phyloP scores from a whole-genome alignment of 768 basidiomycete genomes.

The Lyophyllum shimeji region DNA sequence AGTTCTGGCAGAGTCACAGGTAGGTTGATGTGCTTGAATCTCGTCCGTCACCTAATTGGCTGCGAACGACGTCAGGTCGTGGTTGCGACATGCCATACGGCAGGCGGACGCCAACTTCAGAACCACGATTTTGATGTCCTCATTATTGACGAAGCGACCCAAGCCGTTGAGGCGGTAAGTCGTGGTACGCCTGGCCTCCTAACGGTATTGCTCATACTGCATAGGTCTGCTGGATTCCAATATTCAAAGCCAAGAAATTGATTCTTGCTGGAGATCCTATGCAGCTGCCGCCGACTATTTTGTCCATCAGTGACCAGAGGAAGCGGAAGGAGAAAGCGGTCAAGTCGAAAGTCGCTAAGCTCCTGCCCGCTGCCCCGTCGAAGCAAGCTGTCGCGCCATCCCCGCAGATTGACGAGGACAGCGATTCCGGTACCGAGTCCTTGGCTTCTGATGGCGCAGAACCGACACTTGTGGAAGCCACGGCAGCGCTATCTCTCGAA shows the following conservation, averaged over 20 bases:
- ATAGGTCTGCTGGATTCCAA: conserved; percentile 93
- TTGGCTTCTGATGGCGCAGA: background rate
- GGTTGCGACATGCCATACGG: conserved; percentile 91
- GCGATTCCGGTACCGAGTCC: conserved; percentile 1
- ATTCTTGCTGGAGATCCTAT: conserved; percentile 94
- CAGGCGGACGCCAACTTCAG: conserved; percentile 80
- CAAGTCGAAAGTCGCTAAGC: background rate
- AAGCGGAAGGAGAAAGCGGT: conserved; percentile 14
- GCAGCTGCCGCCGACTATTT: conserved; percentile 92
- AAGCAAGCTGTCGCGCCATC: background rate
- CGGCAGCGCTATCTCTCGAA: background rate
- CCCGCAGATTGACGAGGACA: background rate
- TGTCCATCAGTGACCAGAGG: conserved; percentile 56
- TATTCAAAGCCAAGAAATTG: conserved; percentile 87
- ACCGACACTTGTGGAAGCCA: background rate
- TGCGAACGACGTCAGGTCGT: conserved; percentile 58
- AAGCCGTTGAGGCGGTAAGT: conserved; percentile 89
- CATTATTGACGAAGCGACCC: conserved; percentile 97
- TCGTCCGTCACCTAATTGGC: background rate
- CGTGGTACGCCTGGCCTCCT: background rate
- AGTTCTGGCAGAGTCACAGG: conserved; percentile 80
- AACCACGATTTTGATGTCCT: conserved; percentile 86
- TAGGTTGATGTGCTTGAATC: conserved; percentile 22
- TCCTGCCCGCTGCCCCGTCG: background rate
- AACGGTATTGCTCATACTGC: background rate